Percentiles rank a stretch among this genome's conserved stretches.
phyloP scores from a whole-genome alignment of 2,329 filamentous ascomycete genomes.

The Capronia americana region DNA sequence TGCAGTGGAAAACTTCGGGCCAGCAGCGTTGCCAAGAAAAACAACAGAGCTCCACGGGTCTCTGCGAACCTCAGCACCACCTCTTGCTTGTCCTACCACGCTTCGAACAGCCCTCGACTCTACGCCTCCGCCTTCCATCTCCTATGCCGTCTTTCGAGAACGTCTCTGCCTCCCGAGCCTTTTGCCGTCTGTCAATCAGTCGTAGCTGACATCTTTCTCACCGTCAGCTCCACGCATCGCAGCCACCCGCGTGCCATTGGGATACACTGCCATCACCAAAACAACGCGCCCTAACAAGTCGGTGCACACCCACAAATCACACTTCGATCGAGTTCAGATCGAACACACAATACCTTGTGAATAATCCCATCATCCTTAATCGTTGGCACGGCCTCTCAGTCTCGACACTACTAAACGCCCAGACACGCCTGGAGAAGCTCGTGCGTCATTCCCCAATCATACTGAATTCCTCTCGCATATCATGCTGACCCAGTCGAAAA shows the following conservation, averaged over 20 bases:
- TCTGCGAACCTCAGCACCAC: conserved; percentile 13
- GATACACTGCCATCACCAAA: conserved; percentile 19
- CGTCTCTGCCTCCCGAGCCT: conserved; percentile 6
- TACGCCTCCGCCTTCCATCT: conserved; percentile 13
- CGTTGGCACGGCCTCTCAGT: conserved; percentile 14
- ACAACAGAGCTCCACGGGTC: conserved; percentile 33
- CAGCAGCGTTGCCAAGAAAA: conserved; percentile 36
- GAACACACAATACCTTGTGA: neutral
- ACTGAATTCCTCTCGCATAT: conserved; percentile 30
- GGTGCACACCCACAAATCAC: conserved; percentile 16
- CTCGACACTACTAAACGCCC: conserved; percentile 18
- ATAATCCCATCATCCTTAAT: neutral
- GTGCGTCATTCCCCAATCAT: conserved; percentile 40
- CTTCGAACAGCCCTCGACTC: conserved; percentile 5
- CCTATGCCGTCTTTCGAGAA: conserved; percentile 18
- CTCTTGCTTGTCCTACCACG: conserved; percentile 14
- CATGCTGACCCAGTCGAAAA: conserved; percentile 26
- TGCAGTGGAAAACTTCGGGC: conserved; percentile 15
- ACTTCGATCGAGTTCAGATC: neutral
- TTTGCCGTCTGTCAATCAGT: conserved; percentile 2
- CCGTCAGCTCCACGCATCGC: conserved; percentile 5
- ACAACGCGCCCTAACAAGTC: conserved; percentile 27
- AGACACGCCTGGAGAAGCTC: conserved; percentile 35
- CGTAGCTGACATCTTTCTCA: conserved; percentile 15
- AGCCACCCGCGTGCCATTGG: conserved; percentile 18